phyloP scores from a whole-genome alignment of 2,329 filamentous ascomycete genomes.

The Penicillium corylophilum region DNA sequence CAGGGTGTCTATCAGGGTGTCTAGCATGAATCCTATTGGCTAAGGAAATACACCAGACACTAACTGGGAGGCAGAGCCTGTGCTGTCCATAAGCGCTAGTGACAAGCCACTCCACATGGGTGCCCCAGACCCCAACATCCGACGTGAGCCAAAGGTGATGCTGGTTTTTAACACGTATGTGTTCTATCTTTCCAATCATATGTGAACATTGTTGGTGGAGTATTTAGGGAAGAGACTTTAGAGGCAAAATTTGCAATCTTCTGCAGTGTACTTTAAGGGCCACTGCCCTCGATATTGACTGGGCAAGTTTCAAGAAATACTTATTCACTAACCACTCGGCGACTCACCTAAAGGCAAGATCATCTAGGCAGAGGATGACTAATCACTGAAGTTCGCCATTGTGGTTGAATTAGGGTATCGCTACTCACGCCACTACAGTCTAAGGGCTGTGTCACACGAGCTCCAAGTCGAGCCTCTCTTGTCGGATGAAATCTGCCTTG shows the following conservation, averaged over 20 bases:
- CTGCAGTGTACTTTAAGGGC: too few species aligned
- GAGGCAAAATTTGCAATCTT: too few species aligned
- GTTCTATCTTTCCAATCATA: not conserved
- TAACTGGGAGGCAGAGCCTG: not conserved
- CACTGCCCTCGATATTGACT: too few species aligned
- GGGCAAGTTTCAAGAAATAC: not conserved
- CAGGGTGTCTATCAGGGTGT: not conserved
- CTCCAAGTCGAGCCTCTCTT: not conserved
- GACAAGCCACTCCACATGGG: not conserved
- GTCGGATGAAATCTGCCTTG: not conserved
- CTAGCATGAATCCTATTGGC: not conserved
- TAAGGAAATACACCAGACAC: not conserved
- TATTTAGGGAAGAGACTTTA: too few species aligned
- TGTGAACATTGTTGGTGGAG: too few species aligned
- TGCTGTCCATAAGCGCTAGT: not conserved
- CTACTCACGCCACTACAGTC: not conserved
- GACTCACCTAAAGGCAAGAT: not conserved
- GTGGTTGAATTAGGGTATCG: not conserved
- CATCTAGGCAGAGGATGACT: not conserved
- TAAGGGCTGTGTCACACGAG: not conserved
- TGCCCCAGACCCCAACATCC: not conserved
- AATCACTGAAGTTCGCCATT: not conserved
- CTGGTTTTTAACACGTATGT: not conserved
- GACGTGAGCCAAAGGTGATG: not conserved
- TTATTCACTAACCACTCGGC: not conserved